A percentile compares a stretch with the other conserved stretches of the same genome.
Conservation (phyloP, 495 filamentous ascomycete species). For the Pseudoneurospora amorphoporcata region DNA sequence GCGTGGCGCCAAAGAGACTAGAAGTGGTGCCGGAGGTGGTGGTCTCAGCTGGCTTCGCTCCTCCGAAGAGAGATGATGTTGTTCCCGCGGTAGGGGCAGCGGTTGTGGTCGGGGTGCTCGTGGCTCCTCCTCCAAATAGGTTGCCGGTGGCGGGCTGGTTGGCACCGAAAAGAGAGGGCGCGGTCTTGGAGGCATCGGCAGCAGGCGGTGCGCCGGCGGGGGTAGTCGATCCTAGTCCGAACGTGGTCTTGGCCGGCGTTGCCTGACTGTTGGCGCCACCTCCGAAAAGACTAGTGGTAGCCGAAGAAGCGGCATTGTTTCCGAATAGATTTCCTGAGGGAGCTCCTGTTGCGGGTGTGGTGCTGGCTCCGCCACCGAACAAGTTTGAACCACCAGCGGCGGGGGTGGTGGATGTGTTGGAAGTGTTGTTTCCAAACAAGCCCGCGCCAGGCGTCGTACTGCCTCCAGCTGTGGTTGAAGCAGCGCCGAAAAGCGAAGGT, state of each 20-base stretch:
- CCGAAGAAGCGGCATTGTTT: constrained; percentile 26
- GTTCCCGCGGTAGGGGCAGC: constrained; percentile 1
- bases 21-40: not conserved
- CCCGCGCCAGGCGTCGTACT: constrained; percentile 5
- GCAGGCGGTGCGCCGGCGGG: not conserved
- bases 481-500: constrained; percentile 13
- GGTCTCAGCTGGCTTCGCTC: not conserved
- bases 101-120: not conserved
- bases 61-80: constrained; percentile 1
- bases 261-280: not conserved
- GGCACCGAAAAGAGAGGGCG: not conserved
- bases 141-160: not conserved
- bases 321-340: constrained; percentile 22
- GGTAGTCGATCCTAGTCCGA: constrained; percentile 9
- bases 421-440: constrained; percentile 16
- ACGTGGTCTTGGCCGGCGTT: constrained; percentile 24
- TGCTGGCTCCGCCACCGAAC: not conserved
- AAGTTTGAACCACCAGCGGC: not conserved
- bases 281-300: constrained; percentile 5
- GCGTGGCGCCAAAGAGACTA: not conserved
- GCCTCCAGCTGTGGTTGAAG: constrained; percentile 9
- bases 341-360: not conserved
- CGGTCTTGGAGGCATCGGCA: constrained; percentile 13
- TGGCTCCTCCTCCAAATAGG: not conserved
- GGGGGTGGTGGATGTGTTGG: constrained; percentile 8